Percentiles rank a stretch among this genome's conserved stretches.
Conservation (phyloP, 768 basidiomycete genomes). For the Lentinula sp. region DNA sequence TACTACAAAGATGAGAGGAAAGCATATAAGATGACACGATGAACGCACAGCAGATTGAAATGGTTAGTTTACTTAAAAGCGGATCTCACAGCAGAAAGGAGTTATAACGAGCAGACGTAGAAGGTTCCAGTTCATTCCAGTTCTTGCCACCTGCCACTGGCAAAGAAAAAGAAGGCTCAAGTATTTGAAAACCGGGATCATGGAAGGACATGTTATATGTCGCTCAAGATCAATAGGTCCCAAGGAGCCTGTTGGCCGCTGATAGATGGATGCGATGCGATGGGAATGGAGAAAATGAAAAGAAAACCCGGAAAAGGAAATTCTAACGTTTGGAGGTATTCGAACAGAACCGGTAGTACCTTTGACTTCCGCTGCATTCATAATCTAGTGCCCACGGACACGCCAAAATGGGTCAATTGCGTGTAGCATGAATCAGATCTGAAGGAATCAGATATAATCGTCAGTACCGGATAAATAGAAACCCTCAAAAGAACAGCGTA, state of each 20-base stretch:
- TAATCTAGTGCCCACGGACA: constrained; percentile 1
- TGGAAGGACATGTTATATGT: background rate
- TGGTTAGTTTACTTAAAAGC: background rate
- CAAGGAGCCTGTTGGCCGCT: background rate
- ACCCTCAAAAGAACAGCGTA: background rate
- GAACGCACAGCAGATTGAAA: background rate
- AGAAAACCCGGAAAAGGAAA: background rate
- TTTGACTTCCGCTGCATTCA: background rate
- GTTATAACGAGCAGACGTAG: background rate
- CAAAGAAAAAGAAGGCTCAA: too few species aligned
- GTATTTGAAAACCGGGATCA: background rate
- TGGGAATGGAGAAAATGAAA: background rate
- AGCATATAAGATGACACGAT: background rate
- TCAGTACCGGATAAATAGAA: background rate
- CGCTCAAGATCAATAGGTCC: background rate
- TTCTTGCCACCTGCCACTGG: background rate
- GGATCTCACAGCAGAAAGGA: background rate
- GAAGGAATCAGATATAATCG: background rate
- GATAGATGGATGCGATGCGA: constrained; percentile 1
- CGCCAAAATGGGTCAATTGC: background rate
- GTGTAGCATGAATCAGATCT: background rate
- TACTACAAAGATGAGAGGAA: background rate
- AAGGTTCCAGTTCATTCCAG: background rate
- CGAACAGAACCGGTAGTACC: background rate
- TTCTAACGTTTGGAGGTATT: background rate